These are phyloP conservation scores for Glycine latifolia DNA, from an alignment of 306 rosid genomes.

Conservation along the genomic window DNA sequence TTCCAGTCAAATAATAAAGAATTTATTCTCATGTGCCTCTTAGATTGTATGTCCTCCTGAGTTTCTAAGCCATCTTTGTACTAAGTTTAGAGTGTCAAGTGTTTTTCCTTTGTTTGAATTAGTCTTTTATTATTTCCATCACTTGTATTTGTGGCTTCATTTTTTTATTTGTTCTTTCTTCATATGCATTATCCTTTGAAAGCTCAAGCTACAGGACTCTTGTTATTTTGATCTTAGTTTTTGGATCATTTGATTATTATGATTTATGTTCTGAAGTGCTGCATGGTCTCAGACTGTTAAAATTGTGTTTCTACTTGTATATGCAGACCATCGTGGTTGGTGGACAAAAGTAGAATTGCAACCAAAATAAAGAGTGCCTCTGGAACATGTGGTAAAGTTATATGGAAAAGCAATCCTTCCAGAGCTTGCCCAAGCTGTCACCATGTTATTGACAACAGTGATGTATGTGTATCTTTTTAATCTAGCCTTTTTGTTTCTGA, in stretches of 20 bases:
- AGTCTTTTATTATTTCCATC: slow-evolving; percentile 5
- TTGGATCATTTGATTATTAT: background rate
- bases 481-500: background rate
- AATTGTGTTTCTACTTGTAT: slow-evolving; percentile 30
- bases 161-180: background rate
- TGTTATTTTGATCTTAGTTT: slow-evolving; percentile 13
- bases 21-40: background rate
- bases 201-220: background rate
- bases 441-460: slow-evolving; percentile 75
- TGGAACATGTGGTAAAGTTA: slow-evolving; percentile 52
- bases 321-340: slow-evolving; percentile 78
- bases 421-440: slow-evolving; percentile 80
- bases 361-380: slow-evolving; percentile 87
- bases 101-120: background rate
- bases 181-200: slow-evolving; percentile 3
- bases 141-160: background rate
- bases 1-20: background rate
- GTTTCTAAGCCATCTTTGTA: background rate
- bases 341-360: slow-evolving; percentile 83
- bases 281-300: slow-evolving; percentile 10
- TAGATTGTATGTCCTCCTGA: slow-evolving; percentile 11
- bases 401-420: slow-evolving; percentile 83
- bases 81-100: slow-evolving; percentile 1
- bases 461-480: slow-evolving; percentile 52
- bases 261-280: slow-evolving; percentile 13